These are phyloP conservation scores for Acacia confusa DNA, from an alignment of 306 rosid species.

Conservation along the genomic window DNA sequence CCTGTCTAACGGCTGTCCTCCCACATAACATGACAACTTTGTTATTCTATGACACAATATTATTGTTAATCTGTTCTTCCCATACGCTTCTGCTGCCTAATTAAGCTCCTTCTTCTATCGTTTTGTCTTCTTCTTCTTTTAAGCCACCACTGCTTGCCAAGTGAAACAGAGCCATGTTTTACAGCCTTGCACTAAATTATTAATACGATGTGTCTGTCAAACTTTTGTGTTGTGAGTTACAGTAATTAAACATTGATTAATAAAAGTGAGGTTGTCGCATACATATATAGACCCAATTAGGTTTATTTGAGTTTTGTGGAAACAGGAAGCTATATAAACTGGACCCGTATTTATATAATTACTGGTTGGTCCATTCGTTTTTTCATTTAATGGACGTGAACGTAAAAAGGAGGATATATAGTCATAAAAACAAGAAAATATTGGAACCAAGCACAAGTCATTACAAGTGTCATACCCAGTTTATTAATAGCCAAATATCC, in stretches of 20 bases:
- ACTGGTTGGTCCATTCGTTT: background rate
- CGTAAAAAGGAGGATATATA: background rate
- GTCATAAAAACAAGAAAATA: no score
- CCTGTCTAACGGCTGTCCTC: conserved; percentile 42
- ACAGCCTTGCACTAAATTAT: background rate
- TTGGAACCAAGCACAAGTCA: no score
- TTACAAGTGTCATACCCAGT: no score
- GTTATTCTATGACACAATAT: conserved; percentile 8
- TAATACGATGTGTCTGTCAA: background rate
- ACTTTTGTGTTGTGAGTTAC: background rate
- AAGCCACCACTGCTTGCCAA: background rate
- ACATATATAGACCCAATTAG: background rate
- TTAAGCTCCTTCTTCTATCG: no score
- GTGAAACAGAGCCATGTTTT: background rate
- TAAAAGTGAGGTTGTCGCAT: background rate
- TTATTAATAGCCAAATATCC: no score
- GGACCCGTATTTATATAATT: background rate
- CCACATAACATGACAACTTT: conserved; percentile 1
- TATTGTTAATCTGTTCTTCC: conserved; percentile 1
- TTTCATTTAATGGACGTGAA: background rate
- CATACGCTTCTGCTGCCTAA: background rate
- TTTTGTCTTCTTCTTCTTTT: background rate
- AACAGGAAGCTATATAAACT: no score
- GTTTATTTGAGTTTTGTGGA: background rate
- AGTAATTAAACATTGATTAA: no score